These are phyloP conservation scores for Phytophthora colocasiae DNA, from an alignment of 352 stramenopile genomes.

Conservation along the genomic window DNA sequence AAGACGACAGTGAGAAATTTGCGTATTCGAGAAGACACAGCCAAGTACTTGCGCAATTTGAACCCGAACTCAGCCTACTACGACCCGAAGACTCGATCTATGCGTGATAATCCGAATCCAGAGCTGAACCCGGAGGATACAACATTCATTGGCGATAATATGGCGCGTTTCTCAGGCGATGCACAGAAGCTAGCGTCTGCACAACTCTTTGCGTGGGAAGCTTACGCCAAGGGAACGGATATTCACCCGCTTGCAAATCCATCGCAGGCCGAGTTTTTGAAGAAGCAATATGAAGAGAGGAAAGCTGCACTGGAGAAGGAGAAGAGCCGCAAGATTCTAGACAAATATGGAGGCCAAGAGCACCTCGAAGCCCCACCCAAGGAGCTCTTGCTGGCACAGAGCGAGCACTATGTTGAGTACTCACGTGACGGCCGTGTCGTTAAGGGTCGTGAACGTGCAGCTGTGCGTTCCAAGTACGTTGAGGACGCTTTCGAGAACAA, in stretches of 20 bases:
- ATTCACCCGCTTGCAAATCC: slow-evolving; percentile 97
- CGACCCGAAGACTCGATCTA: slow-evolving; percentile 98
- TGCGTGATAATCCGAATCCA: slow-evolving; percentile 98
- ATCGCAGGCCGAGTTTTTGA: slow-evolving; percentile 95
- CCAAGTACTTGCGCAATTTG: slow-evolving; percentile 99
- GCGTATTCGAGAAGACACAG: slow-evolving; percentile 99
- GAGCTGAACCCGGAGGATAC: slow-evolving; percentile 94
- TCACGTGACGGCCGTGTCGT: slow-evolving; percentile 91
- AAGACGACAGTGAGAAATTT: slow-evolving; percentile 98
- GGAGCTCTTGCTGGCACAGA: slow-evolving; percentile 87
- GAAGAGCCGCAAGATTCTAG: slow-evolving; percentile 83
- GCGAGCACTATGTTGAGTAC: slow-evolving; percentile 94
- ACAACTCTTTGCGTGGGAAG: slow-evolving; percentile 97
- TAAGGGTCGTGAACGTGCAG: slow-evolving; percentile 80
- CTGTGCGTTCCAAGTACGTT: slow-evolving; percentile 97
- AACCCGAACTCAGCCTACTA: slow-evolving; percentile 99
- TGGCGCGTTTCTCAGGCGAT: slow-evolving; percentile 93
- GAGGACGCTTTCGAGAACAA: slow-evolving; percentile 97
- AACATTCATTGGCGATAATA: slow-evolving; percentile 97
- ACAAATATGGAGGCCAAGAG: slow-evolving; percentile 97
- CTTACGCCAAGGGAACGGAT: slow-evolving; percentile 90
- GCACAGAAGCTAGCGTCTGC: slow-evolving; percentile 93
- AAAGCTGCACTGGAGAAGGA: slow-evolving; percentile 76
- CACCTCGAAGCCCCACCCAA: slow-evolving; percentile 89
- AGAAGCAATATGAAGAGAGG: slow-evolving; percentile 92